phyloP scores from a whole-genome alignment of 225 moss, liverwort and hornwort species.

The Physcomitrellopsis africana region DNA sequence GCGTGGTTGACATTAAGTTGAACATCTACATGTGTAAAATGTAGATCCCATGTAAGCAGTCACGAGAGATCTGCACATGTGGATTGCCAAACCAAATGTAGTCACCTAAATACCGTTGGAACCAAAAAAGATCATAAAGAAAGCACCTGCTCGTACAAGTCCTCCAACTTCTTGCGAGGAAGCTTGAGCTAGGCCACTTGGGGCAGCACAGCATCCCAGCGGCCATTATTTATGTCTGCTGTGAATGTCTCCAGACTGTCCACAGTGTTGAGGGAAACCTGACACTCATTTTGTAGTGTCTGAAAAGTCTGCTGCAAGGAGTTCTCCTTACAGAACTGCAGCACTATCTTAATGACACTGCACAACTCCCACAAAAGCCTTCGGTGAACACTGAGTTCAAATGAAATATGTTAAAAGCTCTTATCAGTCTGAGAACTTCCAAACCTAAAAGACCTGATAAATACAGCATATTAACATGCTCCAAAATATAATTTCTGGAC shows the following conservation, averaged over 20 bases:
- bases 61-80: background rate
- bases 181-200: constrained; percentile 99
- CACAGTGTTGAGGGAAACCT: constrained; percentile 96
- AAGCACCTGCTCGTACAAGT: constrained; percentile 92
- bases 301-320: constrained; percentile 99
- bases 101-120: background rate
- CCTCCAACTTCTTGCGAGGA: constrained; percentile 98
- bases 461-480: background rate
- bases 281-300: constrained; percentile 99
- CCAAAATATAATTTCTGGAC: background rate
- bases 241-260: constrained; percentile 96
- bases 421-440: background rate
- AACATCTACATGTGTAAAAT: background rate
- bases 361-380: constrained; percentile 34
- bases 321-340: constrained; percentile 99
- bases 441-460: background rate
- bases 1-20: background rate
- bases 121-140: background rate
- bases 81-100: background rate
- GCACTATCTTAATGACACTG: constrained; percentile 98
- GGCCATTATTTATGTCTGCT: constrained; percentile 97
- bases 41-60: background rate
- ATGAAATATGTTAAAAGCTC: background rate
- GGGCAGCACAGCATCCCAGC: constrained; percentile 98
- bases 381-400: constrained; percentile 18